Conservation (phyloP, 2,329 filamentous ascomycete species). For the Cordyceps tenuipes region DNA sequence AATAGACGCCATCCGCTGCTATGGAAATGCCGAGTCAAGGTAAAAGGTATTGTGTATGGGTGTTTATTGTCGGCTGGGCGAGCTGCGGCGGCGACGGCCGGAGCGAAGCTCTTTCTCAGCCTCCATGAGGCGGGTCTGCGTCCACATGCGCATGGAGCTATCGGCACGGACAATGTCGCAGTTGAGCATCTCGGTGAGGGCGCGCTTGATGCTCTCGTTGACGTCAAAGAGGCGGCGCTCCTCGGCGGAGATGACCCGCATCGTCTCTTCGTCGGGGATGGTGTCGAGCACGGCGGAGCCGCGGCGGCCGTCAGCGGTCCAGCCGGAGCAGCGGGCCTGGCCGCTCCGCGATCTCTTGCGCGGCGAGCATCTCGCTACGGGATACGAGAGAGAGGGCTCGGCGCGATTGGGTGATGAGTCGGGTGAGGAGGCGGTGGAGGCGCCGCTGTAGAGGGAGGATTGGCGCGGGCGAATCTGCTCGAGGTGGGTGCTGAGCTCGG, state of each 20-base stretch:
- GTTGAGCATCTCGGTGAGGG: constrained; percentile 53
- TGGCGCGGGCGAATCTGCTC: constrained; percentile 40
- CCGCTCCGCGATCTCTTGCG: constrained; percentile 22
- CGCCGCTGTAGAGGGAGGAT: constrained; percentile 22
- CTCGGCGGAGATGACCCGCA: constrained; percentile 41
- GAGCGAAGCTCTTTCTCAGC: constrained; percentile 51
- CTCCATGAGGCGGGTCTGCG: constrained; percentile 51
- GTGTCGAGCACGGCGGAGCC: constrained; percentile 26
- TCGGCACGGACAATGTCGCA: constrained; percentile 46
- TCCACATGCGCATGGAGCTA: constrained; percentile 45
- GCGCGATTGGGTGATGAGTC: constrained; percentile 52
- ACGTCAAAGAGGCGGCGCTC: constrained; percentile 47
- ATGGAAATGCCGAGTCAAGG: not conserved
- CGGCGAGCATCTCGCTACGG: constrained; percentile 35
- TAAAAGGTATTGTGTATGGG: not conserved
- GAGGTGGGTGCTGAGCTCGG: constrained; percentile 43
- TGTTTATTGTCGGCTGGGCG: constrained; percentile 18
- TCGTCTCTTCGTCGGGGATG: constrained; percentile 38
- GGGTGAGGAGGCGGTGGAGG: constrained; percentile 34
- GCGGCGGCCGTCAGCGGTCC: constrained; percentile 20
- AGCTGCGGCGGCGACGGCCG: constrained; percentile 41
- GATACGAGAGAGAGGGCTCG: constrained; percentile 40
- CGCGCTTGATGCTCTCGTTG: constrained; percentile 54
- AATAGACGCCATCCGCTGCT: not conserved
- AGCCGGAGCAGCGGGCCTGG: constrained; percentile 26